These are phyloP conservation scores for Penicillium ucsense DNA, from an alignment of 495 filamentous ascomycete species.

Conservation along the genomic window DNA sequence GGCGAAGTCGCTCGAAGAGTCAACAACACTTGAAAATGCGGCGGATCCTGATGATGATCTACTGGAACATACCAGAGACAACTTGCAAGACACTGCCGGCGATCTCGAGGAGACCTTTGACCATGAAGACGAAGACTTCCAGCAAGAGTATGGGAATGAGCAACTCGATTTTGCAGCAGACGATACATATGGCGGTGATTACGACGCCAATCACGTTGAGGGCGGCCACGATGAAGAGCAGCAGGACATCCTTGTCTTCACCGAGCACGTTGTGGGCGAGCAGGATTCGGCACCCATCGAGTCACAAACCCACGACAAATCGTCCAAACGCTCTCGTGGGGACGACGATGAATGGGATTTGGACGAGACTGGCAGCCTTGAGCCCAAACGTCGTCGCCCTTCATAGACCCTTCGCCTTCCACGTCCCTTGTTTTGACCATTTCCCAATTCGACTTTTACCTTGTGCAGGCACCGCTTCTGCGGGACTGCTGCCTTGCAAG, in stretches of 20 bases:
- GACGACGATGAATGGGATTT: slow-evolving; percentile 23
- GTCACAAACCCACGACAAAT: slow-evolving; percentile 8
- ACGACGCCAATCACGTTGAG: slow-evolving; percentile 16
- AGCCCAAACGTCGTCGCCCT: slow-evolving; percentile 21
- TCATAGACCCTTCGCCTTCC: slow-evolving; percentile 7
- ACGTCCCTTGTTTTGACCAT: background rate
- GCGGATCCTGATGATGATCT: slow-evolving; percentile 22
- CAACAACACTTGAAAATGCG: slow-evolving; percentile 7
- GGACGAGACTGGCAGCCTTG: slow-evolving; percentile 10
- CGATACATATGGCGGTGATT: slow-evolving; percentile 7
- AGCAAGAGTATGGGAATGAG: slow-evolving; percentile 6
- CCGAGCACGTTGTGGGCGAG: slow-evolving; percentile 15
- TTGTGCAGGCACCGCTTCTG: background rate
- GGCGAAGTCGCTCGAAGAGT: slow-evolving; percentile 2
- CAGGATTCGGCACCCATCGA: slow-evolving; percentile 12
- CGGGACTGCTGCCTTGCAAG: no score
- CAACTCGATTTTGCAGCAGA: background rate
- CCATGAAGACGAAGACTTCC: slow-evolving; percentile 11
- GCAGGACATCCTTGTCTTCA: slow-evolving; percentile 7
- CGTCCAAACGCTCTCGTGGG: slow-evolving; percentile 23
- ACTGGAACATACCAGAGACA: slow-evolving; percentile 22
- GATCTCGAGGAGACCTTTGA: slow-evolving; percentile 12
- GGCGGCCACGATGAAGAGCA: slow-evolving; percentile 9
- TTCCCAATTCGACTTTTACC: background rate
- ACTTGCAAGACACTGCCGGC: slow-evolving; percentile 19